A percentile compares a stretch with the other conserved stretches of the same genome.
Conservation (phyloP, 2,329 filamentous ascomycete genomes). For the Ophiocordyceps camponoti-saundersi region DNA sequence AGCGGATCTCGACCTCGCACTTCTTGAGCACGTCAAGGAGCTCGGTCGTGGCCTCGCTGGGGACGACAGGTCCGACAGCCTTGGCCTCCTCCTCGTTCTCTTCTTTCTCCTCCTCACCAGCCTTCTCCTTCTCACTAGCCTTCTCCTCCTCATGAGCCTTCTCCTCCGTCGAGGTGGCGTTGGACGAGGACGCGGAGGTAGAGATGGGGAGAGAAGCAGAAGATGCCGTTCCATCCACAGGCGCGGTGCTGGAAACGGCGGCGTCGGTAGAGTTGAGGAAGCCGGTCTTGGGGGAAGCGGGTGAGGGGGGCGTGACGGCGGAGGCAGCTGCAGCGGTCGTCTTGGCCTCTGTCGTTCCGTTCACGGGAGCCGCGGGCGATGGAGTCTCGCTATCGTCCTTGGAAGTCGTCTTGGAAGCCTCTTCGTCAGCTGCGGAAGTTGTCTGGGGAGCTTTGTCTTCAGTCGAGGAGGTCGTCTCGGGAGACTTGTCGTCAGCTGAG, state of each 20-base stretch:
- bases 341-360: background rate
- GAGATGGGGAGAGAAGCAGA: background rate
- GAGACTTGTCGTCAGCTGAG: background rate
- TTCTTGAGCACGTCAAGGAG: background rate
- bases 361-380: background rate
- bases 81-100: background rate
- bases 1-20: background rate
- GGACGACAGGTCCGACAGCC: background rate
- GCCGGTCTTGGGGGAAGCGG: background rate
- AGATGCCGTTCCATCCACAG: background rate
- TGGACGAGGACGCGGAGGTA: background rate
- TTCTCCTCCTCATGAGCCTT: background rate
- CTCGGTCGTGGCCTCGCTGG: background rate
- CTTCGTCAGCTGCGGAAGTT: background rate
- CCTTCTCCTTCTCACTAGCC: too few species aligned
- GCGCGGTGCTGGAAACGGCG: background rate
- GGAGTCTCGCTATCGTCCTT: background rate
- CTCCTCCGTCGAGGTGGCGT: background rate
- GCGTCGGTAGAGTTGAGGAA: background rate
- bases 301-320: background rate
- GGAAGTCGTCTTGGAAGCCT: background rate
- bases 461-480: background rate
- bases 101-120: background rate
- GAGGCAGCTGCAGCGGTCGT: background rate
- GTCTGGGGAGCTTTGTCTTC: background rate